phyloP scores from a whole-genome alignment of 140 eudicot species.

The Oenanthe javanica region DNA sequence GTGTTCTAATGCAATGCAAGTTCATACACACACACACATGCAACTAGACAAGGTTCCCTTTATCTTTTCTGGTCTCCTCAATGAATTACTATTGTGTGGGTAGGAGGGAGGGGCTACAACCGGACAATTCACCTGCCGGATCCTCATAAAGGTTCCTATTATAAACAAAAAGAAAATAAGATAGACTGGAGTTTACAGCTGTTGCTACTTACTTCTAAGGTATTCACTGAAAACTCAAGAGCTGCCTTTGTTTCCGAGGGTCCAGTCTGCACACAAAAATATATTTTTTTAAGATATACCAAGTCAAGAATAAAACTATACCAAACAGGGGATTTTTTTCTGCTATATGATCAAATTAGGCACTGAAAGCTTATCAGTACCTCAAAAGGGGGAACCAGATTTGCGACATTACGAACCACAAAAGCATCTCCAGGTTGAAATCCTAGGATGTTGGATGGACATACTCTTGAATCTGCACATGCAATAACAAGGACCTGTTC shows the following conservation, averaged over 20 bases:
- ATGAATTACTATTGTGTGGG: not conserved
- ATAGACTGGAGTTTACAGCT: not conserved
- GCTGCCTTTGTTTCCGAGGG: slow-evolving; percentile 96
- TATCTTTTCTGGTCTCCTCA: not conserved
- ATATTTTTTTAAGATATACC: not conserved
- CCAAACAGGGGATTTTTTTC: not conserved
- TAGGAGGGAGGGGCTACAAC: not conserved
- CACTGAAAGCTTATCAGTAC: slow-evolving; percentile 24
- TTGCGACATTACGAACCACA: slow-evolving; percentile 76
- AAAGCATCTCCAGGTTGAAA: slow-evolving; percentile 98
- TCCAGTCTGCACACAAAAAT: slow-evolving; percentile 54
- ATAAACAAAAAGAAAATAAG: not conserved
- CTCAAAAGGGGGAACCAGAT: slow-evolving; percentile 88
- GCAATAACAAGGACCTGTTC: slow-evolving; percentile 90
- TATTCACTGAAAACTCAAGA: slow-evolving; percentile 81
- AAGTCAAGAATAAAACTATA: not conserved
- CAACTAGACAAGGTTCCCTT: not conserved
- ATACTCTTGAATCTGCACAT: slow-evolving; percentile 97
- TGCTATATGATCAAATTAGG: not conserved
- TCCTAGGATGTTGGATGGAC: slow-evolving; percentile 86
- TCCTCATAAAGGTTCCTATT: not conserved
- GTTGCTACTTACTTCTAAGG: slow-evolving; percentile 56
- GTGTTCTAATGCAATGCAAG: not conserved
- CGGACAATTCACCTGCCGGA: not conserved
- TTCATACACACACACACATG: not conserved